Base-by-base conservation (phyloP, 352 stramenopile species). In the Globisporangium splendens region DNA sequence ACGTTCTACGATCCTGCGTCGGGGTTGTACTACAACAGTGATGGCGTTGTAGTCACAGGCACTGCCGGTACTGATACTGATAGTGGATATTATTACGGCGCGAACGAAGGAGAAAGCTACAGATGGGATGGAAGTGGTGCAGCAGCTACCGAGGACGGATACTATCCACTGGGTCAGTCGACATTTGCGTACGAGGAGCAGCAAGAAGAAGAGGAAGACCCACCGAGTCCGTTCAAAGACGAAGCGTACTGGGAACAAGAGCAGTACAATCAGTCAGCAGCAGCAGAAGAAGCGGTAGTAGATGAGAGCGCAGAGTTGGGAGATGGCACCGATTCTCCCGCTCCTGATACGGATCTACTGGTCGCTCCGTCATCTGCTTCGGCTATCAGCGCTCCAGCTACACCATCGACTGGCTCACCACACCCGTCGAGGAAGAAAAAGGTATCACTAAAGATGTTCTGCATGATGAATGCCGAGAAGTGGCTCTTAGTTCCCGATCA, bases 201-300 rank as follows among this genome's bases (percentile, higher is more conserved):
- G 8, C 28, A 42, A 15, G 44, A 46, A 2, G n/a, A 21, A 11
- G 61, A 65, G 15, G 58, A 61, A 20, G 43, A 12, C 7, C 59
- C 51, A 4, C 54, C 43, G 17, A 72, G 58, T 66, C 64, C 62
- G 1, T 85, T 88, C 50, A 69, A 63, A 18, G 69, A 86, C 28
- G 70, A 82, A 47, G 46, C 65, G 2, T 88, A 88, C 28, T 84
- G 75, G 72, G 59, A 81, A 24, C 68, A 79, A 13, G 62, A 79
- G 38, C 65, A 69, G 1, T 68, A 72, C 51, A 68, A 64, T n/a
- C 48, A 58, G 15, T 28, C 15, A 28, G 59, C 38, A 62, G 51
- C 59, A 31, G 8, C 42, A 48, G 57, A 54, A 15, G 38, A 46
- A 0, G 54, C 5, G 8, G 6, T 3, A 50, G 18, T 2, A 18